Evolutionary conservation across 257 asterid genomes (phyloP).

Genomic region (Capsicum pubescens): DNA sequence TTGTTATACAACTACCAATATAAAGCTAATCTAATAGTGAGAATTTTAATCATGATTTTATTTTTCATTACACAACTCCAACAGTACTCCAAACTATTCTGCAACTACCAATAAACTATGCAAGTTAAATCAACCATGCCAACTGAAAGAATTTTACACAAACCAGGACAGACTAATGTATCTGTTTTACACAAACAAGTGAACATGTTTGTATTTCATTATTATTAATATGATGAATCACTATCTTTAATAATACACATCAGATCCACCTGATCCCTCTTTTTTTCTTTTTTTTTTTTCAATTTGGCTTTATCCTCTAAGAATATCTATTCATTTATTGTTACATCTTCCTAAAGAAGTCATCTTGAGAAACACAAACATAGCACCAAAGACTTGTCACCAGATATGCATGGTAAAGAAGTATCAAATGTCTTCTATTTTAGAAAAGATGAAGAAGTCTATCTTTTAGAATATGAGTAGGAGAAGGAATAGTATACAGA

Average conservation of each 20-base stretch:
- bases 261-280: slow-evolving; percentile 20
- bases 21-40: neutral
- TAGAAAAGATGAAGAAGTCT: neutral
- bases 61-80: neutral
- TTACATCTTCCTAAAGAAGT: neutral
- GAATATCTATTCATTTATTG: neutral
- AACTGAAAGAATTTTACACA: neutral
- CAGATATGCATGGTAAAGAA: neutral
- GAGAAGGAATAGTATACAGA: too few species aligned
- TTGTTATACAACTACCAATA: neutral
- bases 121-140: slow-evolving; percentile 18
- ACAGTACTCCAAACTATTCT: neutral
- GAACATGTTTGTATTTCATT: slow-evolving; percentile 7
- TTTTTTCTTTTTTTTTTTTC: neutral
- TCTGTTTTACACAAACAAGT: neutral
- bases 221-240: neutral
- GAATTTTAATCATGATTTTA: neutral
- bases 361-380: neutral
- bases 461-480: too few species aligned
- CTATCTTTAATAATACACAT: neutral
- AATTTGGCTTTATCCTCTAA: slow-evolving; percentile 4
- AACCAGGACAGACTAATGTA: neutral
- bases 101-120: neutral
- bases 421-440: slow-evolving; percentile 3
- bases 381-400: neutral